Conservation (phyloP, 805 yeast genomes). For the Candida sonorensis region DNA sequence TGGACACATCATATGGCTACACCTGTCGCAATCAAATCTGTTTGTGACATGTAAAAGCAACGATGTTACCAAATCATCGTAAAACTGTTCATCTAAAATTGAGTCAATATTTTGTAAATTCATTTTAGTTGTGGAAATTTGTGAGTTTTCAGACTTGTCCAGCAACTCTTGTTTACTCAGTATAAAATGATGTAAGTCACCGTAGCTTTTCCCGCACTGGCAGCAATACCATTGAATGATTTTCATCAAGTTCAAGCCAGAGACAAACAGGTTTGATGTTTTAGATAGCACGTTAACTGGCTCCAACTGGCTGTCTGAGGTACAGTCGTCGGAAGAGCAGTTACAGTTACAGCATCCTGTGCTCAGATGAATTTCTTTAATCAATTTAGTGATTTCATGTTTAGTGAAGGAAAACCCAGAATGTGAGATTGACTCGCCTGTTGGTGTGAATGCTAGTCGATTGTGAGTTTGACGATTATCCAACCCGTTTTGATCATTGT, state of each 20-base stretch:
- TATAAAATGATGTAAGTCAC: slow-evolving; percentile 17
- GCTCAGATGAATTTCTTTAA: slow-evolving; percentile 10
- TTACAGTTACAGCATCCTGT: no score
- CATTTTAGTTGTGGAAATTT: no score
- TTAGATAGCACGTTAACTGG: no score
- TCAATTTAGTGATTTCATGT: slow-evolving; percentile 9
- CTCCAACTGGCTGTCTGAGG: no score
- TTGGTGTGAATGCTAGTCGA: slow-evolving; percentile 6
- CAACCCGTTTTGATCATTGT: no score
- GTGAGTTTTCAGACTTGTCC: no score
- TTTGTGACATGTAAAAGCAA: slow-evolving; percentile 10
- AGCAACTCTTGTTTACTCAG: slow-evolving; percentile 2
- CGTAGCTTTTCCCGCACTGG: slow-evolving; percentile 25
- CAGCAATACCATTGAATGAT: slow-evolving; percentile 28
- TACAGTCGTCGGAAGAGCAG: no score
- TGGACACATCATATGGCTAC: slow-evolving; percentile 29
- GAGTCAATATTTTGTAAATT: no score
- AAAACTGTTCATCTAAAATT: no score
- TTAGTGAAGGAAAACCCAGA: slow-evolving; percentile 8
- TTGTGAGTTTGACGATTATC: no score
- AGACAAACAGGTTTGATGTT: no score
- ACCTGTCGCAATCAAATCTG: slow-evolving; percentile 23
- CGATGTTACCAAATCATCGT: background rate
- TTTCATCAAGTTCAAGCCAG: slow-evolving; percentile 18
- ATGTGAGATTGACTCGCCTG: slow-evolving; percentile 7